Evolutionary conservation across 176 grass and related monocot genomes (phyloP), one percentile per base, ranked within the genome.

Genomic region (Hordeum marinum): DNA sequence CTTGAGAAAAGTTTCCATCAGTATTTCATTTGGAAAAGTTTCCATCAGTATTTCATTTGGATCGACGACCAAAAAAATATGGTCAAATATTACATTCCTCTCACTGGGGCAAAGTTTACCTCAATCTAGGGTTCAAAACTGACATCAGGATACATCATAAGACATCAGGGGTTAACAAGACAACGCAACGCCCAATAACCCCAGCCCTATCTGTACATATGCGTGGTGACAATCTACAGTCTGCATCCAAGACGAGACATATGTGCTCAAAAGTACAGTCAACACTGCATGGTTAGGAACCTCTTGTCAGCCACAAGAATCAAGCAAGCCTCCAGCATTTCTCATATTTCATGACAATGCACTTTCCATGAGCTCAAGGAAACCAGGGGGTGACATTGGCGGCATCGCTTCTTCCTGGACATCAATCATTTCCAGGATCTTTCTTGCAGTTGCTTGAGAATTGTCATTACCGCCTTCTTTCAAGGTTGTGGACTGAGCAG

Each of bases 401-500:
- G 90, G 90, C 91, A 99, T 68, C 5, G 93, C 96, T 77, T 84
- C 83, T 79, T 89, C 83, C 15, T 96, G 81, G 48, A 68, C 40
- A 69, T 48, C 72, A 39, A 83, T 25, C 67, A 93, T 89, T 48
- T 96, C 93, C 41, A 99, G 78, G 48, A 94, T 85, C 81, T 91
- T 99, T 86, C 96, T 99, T 84, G 46, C 83, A 35, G 85, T 86
- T 58, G 77, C 91, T 80, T 92, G 89, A 63, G 92, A 88, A 71
- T 82, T 77, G 40, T 64, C 76, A 17, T 11, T 50, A 5, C 59
- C 26, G 0, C 46, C 69, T 72, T 89, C 58, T 52, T 70, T 84
- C 20, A 75, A 60, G 6, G 40, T 37, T 32, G 48, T 75, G 52
- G 85, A 79, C 79, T 40, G 68, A 15, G 25, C 50, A 43, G 73